Evolutionary conservation across 2,329 filamentous ascomycete species (phyloP).

Genomic region (Talaromyces rugulosus): DNA sequence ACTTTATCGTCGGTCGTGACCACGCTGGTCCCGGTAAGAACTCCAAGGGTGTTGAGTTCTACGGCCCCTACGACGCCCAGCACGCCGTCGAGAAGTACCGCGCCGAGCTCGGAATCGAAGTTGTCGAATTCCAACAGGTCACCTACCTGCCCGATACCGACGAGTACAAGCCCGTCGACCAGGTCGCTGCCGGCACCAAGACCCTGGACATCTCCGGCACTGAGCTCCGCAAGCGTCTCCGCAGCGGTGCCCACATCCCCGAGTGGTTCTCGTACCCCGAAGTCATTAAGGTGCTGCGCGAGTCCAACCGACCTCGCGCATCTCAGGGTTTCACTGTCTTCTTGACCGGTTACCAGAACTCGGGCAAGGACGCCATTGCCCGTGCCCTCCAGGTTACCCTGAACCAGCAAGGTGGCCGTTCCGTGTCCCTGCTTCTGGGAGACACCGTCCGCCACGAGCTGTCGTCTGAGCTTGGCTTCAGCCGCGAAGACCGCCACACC

Average conservation of each 20-base stretch:
- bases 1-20: conserved; percentile 98
- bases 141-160: conserved; percentile 96
- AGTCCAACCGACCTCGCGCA: conserved; percentile 88
- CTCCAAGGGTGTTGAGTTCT: conserved; percentile 94
- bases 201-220: conserved; percentile 84
- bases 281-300: conserved; percentile 91
- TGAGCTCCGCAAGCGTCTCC: conserved; percentile 87
- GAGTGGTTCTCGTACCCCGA: conserved; percentile 99
- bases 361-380: conserved; percentile 93
- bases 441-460: conserved; percentile 93
- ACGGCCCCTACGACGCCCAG: conserved; percentile 97
- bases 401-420: conserved; percentile 94
- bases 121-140: conserved; percentile 99
- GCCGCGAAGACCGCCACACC: conserved; percentile 81
- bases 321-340: conserved; percentile 98
- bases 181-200: conserved; percentile 77
- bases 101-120: conserved; percentile 94
- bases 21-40: conserved; percentile 98
- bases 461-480: conserved; percentile 93
- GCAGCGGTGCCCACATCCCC: conserved; percentile 89
- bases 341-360: conserved; percentile 95
- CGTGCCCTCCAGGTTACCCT: conserved; percentile 93
- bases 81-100: conserved; percentile 94
- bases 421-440: conserved; percentile 88
- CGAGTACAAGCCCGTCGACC: conserved; percentile 90